Evolutionary conservation across 805 yeast species (phyloP), one percentile per base, ranked within the genome.

Genomic region (Alloascoidea africana): DNA sequence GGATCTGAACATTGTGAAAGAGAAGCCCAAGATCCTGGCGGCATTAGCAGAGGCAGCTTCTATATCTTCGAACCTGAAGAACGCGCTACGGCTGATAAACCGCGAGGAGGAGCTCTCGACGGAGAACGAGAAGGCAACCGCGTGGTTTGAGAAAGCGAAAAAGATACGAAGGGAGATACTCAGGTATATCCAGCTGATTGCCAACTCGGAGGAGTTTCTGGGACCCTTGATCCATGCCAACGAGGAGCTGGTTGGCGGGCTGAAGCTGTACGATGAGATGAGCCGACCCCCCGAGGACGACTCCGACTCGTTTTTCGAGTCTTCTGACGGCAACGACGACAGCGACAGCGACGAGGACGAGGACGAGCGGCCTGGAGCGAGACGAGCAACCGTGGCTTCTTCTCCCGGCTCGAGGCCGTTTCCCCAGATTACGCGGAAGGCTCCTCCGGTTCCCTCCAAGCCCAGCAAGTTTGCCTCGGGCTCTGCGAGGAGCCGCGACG

Each of bases 211-310:
- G 44, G 94, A 84, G 49, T 80, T 75, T 43, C 58, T 91, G 44
- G 97, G 96, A n/a, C 69, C 84, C 34, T 65, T 91, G 44, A 73
- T 91, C 41, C 78, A 73, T 47, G 93, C 96, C 34, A 91, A 91
- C 53, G 98, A 91, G 48, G 87, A 84, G 53, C 66, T 91, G 42
- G 93, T 91, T 4, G 61, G 62, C 3, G 78, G 86, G 0, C 66
- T 91, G 48, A 72, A 74, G 46, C 58, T 63, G 38, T 87, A 73
- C 53, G 94, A 87, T 41, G 66, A 67, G 36, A 55, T 62, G 60
- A 55, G 75, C 46, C 43, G 62, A 41, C 56, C 72, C 46, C 38
- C 63, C 8, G 67, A 59, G 18, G 50, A 51, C 27, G 62, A 56
- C 18, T 57, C 57, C 35, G 72, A 65, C 39, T 65, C 66, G 30